These are phyloP conservation scores for Panaeolus papilionaceus DNA, from an alignment of 768 basidiomycete genomes.

Conservation along the genomic window DNA sequence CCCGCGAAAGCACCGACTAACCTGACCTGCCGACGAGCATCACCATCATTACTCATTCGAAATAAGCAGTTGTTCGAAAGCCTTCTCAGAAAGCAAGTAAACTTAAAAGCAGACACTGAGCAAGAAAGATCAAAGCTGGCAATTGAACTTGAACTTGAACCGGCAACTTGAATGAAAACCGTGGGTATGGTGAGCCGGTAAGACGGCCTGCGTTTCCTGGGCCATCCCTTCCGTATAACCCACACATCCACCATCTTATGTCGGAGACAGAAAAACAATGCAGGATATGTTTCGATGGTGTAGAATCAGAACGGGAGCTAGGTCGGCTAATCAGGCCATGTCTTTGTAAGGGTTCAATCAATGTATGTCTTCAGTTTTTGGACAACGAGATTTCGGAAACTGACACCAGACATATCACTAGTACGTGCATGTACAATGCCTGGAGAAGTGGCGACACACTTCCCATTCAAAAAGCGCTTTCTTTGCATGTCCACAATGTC, in stretches of 20 bases:
- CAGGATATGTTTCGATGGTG: constrained; percentile 82
- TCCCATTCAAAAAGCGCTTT: constrained; percentile 71
- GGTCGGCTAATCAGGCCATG: constrained; percentile 87
- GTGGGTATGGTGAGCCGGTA: not conserved
- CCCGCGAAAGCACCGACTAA: constrained; percentile 64
- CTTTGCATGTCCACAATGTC: constrained; percentile 83
- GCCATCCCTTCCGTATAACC: not conserved
- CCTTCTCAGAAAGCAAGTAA: not conserved
- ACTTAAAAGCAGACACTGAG: not conserved
- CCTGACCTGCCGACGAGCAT: constrained; percentile 45
- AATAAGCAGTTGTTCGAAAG: not conserved
- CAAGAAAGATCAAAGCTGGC: not conserved
- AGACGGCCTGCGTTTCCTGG: too few species aligned
- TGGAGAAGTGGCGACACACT: constrained; percentile 74
- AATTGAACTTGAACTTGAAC: constrained; percentile 16
- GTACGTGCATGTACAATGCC: constrained; percentile 83
- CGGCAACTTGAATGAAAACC: constrained; percentile 21
- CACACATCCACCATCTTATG: constrained; percentile 20
- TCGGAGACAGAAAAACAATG: constrained; percentile 67
- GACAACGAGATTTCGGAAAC: constrained; percentile 13
- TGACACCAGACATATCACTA: constrained; percentile 31
- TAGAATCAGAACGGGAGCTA: constrained; percentile 59
- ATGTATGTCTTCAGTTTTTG: constrained; percentile 40
- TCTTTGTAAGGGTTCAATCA: constrained; percentile 80
- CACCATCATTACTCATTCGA: constrained; percentile 40